Percentiles rank a stretch among this genome's conserved stretches.
Conservation (phyloP, 23 red algal species). For the Rhodosorus marinus region DNA sequence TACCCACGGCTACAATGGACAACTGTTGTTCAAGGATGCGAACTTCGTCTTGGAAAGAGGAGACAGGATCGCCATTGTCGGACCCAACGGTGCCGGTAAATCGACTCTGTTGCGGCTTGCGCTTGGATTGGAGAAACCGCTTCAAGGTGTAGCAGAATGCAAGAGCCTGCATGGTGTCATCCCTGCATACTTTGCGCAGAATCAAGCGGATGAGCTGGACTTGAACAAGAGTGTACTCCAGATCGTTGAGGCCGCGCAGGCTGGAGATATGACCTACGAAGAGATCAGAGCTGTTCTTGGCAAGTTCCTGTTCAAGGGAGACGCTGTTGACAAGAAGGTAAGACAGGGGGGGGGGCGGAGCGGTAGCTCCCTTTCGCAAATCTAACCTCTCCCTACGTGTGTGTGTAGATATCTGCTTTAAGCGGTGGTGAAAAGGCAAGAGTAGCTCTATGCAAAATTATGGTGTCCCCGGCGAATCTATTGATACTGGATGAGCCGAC, state of each 20-base stretch:
- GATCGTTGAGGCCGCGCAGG: conserved; percentile 41
- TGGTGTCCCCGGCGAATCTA: conserved; percentile 85
- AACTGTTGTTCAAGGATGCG: conserved; percentile 54
- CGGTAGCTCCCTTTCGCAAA: too few relatives aligned
- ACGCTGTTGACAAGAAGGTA: conserved; percentile 81
- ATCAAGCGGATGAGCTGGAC: conserved; percentile 90
- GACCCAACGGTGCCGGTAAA: conserved; percentile 88
- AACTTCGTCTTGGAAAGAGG: conserved; percentile 78
- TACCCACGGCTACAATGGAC: conserved; percentile 44
- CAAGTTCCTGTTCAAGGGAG: conserved; percentile 93
- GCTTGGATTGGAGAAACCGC: conserved; percentile 48
- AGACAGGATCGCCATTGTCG: conserved; percentile 76
- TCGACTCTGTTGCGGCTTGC: conserved; percentile 78
- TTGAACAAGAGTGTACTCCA: conserved; percentile 67
- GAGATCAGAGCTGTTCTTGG: conserved; percentile 85
- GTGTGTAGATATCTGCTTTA: too few relatives aligned
- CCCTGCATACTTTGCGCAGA: conserved; percentile 91
- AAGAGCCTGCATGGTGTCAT: conserved; percentile 23
- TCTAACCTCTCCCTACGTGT: too few relatives aligned
- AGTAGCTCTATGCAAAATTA: conserved; percentile 80
- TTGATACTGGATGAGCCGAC: conserved; percentile 92
- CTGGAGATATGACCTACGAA: conserved; percentile 60
- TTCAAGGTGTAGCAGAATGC: conserved; percentile 34
- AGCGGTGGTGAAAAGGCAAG: conserved; percentile 95
- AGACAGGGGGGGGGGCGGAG: too few relatives aligned